phyloP scores from a whole-genome alignment of 2,329 filamentous ascomycete species.

The Trichoderma simmonsii region DNA sequence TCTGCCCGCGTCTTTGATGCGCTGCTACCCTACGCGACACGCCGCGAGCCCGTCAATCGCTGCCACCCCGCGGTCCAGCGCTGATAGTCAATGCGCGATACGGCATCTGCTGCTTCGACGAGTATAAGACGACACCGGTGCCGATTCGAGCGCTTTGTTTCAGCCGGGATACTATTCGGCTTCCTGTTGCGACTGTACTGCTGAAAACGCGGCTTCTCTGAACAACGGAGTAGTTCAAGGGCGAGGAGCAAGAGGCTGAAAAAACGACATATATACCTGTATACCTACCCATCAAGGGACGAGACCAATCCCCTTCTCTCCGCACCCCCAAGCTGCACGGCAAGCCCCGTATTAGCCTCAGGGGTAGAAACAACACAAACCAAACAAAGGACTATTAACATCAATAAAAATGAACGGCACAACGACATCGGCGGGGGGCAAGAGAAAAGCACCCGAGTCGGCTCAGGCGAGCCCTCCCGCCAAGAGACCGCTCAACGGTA shows the following conservation, averaged over 20 bases:
- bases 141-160: neutral
- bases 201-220: neutral
- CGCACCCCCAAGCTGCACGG: neutral
- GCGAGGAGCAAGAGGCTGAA: neutral
- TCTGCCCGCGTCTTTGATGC: conserved; percentile 26
- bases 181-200: neutral
- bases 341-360: neutral
- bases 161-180: neutral
- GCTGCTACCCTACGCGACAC: conserved; percentile 25
- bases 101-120: neutral
- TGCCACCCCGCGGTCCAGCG: conserved; percentile 9
- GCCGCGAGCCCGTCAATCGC: conserved; percentile 4
- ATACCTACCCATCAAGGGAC: neutral
- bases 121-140: neutral
- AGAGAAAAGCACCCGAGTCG: conserved; percentile 51
- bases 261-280: neutral
- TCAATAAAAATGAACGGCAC: conserved; percentile 42
- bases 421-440: conserved; percentile 41
- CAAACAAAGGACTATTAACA: neutral
- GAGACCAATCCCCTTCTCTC: neutral
- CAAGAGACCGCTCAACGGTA: conserved; percentile 44
- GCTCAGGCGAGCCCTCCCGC: conserved; percentile 35
- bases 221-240: neutral
- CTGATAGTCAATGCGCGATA: conserved; percentile 5
- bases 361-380: neutral